A percentile compares a stretch with the other conserved stretches of the same genome.
Evolutionary conservation across 2,329 filamentous ascomycete genomes (phyloP).

Genomic region (Ilyonectria robusta): DNA sequence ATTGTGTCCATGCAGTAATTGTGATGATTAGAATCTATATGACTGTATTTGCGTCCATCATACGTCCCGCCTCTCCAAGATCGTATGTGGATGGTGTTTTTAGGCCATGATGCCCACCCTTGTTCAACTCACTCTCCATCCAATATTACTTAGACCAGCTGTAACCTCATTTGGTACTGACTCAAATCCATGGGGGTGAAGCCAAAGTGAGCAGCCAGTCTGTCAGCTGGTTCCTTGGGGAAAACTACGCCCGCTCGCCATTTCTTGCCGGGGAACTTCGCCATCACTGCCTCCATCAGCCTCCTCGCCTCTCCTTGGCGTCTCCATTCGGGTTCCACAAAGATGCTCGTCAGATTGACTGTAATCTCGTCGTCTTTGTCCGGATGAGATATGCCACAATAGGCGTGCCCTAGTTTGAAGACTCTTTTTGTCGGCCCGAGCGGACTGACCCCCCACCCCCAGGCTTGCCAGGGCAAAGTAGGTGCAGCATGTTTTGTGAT

Average conservation of each 20-base stretch:
- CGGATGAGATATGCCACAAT: constrained; percentile 38
- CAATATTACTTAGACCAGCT: neutral
- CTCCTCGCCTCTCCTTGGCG: constrained; percentile 33
- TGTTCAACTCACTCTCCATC: neutral
- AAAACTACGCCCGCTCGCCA: neutral
- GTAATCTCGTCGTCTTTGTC: constrained; percentile 30
- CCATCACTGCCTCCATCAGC: constrained; percentile 37
- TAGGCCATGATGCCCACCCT: no score
- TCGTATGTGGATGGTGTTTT: no score
- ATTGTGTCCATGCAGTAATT: no score
- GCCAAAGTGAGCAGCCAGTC: neutral
- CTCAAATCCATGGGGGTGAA: neutral
- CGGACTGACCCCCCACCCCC: neutral
- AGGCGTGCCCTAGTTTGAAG: constrained; percentile 37
- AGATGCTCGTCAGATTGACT: constrained; percentile 28
- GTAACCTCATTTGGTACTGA: constrained; percentile 10
- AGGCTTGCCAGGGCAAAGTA: constrained; percentile 10
- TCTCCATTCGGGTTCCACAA: constrained; percentile 38
- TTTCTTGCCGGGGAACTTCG: constrained; percentile 23
- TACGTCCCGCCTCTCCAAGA: no score
- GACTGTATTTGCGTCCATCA: no score
- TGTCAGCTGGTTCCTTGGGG: neutral
- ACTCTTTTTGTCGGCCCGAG: constrained; percentile 11
- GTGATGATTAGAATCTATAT: no score
- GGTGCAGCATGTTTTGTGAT: neutral